Percentiles rank a stretch among this genome's conserved stretches.
phyloP scores from a whole-genome alignment of 768 basidiomycete species.

The Boletus eberwhitei region DNA sequence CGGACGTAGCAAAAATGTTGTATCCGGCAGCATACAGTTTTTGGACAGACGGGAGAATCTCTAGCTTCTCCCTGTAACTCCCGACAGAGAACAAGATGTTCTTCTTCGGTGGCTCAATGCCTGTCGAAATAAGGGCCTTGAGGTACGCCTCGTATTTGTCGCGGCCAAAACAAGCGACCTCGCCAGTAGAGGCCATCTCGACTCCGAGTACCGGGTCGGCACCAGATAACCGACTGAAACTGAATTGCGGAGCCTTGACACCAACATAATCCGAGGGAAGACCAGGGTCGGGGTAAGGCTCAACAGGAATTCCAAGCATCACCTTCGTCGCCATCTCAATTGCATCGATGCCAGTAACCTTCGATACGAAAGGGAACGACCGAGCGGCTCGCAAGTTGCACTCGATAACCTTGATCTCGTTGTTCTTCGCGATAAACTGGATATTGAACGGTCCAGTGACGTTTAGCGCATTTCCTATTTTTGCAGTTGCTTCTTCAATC shows the following conservation, averaged over 20 bases:
- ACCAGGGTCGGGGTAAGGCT: constrained; percentile 84
- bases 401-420: constrained; percentile 99
- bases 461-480: constrained; percentile 96
- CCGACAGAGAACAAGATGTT: constrained; percentile 97
- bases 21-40: constrained; percentile 92
- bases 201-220: constrained; percentile 98
- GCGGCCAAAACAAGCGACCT: constrained; percentile 96
- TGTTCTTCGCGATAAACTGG: constrained; percentile 99
- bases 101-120: constrained; percentile 93
- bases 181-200: constrained; percentile 99
- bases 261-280: constrained; percentile 94
- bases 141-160: constrained; percentile 99
- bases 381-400: constrained; percentile 97
- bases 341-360: constrained; percentile 95
- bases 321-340: constrained; percentile 99
- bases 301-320: constrained; percentile 89
- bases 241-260: constrained; percentile 99
- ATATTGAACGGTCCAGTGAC: constrained; percentile 99
- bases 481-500: constrained; percentile 95
- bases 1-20: constrained; percentile 95
- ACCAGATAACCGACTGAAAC: constrained; percentile 92
- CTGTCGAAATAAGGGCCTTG: constrained; percentile 95
- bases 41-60: constrained; percentile 92
- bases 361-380: constrained; percentile 98
- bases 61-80: constrained; percentile 95